A percentile compares a stretch with the other conserved stretches of the same genome.
Evolutionary conservation across 352 stramenopile genomes (phyloP).

Genomic region (Globisporangium barbulae): DNA sequence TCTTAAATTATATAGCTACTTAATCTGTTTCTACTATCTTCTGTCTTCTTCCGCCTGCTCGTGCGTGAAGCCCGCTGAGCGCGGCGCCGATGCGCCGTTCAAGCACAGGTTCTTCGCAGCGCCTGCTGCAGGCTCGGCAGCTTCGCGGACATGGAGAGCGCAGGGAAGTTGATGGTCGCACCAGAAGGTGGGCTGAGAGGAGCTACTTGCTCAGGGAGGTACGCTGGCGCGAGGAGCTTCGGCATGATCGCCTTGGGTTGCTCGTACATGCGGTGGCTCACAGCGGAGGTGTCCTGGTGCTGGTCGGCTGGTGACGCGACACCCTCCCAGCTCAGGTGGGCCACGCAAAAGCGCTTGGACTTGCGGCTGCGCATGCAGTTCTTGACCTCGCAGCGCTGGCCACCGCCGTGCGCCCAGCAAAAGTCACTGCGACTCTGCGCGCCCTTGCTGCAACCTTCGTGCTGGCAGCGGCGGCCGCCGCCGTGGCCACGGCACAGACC

Average conservation of each 20-base stretch:
- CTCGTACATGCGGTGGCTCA: constrained; percentile 16
- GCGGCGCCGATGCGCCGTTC: neutral
- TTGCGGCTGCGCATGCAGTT: constrained; percentile 58
- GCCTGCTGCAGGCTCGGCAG: constrained; percentile 47
- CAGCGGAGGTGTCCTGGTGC: neutral
- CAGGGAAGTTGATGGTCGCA: constrained; percentile 10
- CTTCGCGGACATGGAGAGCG: constrained; percentile 16
- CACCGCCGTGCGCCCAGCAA: constrained; percentile 63
- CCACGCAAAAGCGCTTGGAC: constrained; percentile 62
- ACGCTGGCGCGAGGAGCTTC: constrained; percentile 16
- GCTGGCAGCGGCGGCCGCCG: constrained; percentile 51
- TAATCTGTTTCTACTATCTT: neutral
- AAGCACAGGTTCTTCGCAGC: constrained; percentile 29
- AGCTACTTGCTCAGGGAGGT: neutral
- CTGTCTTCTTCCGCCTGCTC: neutral
- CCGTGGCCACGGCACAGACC: constrained; percentile 60
- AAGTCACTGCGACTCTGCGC: constrained; percentile 58
- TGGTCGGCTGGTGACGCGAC: neutral
- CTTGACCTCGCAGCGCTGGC: constrained; percentile 59
- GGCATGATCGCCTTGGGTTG: constrained; percentile 25
- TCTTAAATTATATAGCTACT: neutral
- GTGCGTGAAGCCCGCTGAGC: neutral
- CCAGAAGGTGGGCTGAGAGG: neutral
- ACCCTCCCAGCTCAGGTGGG: constrained; percentile 45
- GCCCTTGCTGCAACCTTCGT: constrained; percentile 42